These are phyloP conservation scores for Yarrowia deformans DNA, from an alignment of 805 yeast genomes.

Conservation along the genomic window DNA sequence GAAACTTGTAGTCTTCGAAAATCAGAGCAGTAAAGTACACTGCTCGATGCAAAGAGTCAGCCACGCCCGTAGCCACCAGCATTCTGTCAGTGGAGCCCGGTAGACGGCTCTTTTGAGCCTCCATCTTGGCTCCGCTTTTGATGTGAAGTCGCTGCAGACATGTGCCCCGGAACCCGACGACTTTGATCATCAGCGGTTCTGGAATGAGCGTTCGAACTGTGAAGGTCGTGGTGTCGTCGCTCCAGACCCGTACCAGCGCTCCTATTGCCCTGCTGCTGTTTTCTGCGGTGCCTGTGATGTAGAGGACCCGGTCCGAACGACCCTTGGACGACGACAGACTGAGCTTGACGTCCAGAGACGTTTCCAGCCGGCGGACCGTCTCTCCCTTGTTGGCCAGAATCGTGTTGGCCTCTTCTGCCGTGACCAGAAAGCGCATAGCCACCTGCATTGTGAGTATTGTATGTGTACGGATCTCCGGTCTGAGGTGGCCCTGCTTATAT, in stretches of 20 bases:
- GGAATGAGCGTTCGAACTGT: constrained; percentile 13
- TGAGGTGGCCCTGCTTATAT: too few species aligned
- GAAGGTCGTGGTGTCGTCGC: neutral
- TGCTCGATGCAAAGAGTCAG: neutral
- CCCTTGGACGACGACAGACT: constrained; percentile 17
- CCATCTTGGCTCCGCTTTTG: constrained; percentile 17
- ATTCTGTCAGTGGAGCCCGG: constrained; percentile 4
- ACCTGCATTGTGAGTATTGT: neutral
- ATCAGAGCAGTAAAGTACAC: constrained; percentile 18
- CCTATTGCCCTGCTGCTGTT: constrained; percentile 21
- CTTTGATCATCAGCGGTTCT: constrained; percentile 19
- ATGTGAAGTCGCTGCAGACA: neutral
- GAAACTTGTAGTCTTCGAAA: constrained; percentile 25
- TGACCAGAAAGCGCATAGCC: constrained; percentile 7
- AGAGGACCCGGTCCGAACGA: neutral
- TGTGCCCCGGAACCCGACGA: constrained; percentile 8
- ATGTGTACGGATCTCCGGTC: too few species aligned
- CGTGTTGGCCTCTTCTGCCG: neutral
- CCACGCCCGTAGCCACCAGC: constrained; percentile 10
- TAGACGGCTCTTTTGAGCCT: constrained; percentile 4
- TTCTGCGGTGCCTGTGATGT: constrained; percentile 7
- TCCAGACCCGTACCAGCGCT: constrained; percentile 9
- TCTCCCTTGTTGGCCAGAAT: constrained; percentile 6
- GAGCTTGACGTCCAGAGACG: constrained; percentile 6
- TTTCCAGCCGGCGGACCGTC: constrained; percentile 9